A percentile compares a stretch with the other conserved stretches of the same genome.
phyloP scores from a whole-genome alignment of 306 rosid species.

The Glycine soja region DNA sequence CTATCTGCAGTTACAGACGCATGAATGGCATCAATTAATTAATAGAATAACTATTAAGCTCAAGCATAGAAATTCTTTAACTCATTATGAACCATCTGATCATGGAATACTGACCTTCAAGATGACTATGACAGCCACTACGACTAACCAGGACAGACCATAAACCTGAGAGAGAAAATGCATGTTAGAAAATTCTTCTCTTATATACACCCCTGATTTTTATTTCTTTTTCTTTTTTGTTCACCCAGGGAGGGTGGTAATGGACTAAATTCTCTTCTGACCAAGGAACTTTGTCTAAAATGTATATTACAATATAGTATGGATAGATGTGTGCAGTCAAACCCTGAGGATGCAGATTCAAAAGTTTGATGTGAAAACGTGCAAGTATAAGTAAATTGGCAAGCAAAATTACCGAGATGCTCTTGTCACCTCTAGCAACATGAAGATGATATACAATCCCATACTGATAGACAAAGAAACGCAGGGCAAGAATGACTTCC shows the following conservation, averaged over 20 bases:
- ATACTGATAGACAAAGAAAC: conserved; percentile 90
- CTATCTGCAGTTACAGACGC: conserved; percentile 69
- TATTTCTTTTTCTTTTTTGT: conserved; percentile 7
- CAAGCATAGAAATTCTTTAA: conserved; percentile 17
- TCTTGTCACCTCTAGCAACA: conserved; percentile 61
- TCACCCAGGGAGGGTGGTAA: conserved; percentile 5
- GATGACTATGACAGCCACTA: conserved; percentile 75
- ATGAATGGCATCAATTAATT: conserved; percentile 37
- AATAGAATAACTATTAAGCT: conserved; percentile 38
- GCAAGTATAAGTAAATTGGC: conserved; percentile 29
- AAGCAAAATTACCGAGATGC: conserved; percentile 71
- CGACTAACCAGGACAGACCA: conserved; percentile 94
- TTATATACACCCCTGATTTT: not conserved
- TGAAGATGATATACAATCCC: conserved; percentile 91
- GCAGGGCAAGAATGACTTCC: conserved; percentile 81
- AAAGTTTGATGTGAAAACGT: conserved; percentile 34
- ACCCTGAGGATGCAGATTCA: conserved; percentile 41
- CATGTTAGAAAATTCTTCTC: conserved; percentile 40
- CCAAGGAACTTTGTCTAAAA: conserved; percentile 21
- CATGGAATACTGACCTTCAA: conserved; percentile 68
- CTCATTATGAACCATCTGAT: conserved; percentile 35
- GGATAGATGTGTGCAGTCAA: conserved; percentile 38
- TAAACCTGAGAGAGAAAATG: conserved; percentile 72
- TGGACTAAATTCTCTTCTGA: conserved; percentile 7
- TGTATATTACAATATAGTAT: conserved; percentile 4